Evolutionary conservation across 2,329 filamentous ascomycete species (phyloP).

Genomic region (Trichoderma sp.): DNA sequence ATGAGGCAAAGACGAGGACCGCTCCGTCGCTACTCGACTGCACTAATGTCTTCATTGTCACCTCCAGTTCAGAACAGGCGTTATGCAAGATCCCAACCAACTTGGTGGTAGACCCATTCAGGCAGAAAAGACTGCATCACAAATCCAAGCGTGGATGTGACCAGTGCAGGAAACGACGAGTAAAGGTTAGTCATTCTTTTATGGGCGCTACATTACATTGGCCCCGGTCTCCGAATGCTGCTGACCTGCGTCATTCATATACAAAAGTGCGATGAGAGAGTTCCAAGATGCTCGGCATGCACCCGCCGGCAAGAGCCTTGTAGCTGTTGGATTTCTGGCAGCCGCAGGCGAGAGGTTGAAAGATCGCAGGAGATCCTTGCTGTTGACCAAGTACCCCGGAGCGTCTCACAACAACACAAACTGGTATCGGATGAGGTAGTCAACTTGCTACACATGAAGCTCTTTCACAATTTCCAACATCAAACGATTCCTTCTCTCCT

Average conservation of each 20-base stretch:
- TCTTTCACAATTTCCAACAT: not conserved
- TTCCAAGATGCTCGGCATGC: not conserved
- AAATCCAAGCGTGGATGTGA: not conserved
- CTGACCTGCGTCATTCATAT: not conserved
- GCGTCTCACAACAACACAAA: not conserved
- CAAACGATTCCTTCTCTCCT: not conserved
- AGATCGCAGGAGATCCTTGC: not conserved
- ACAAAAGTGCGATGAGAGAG: not conserved
- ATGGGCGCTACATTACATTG: not conserved
- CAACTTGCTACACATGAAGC: not conserved
- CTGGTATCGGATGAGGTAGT: not conserved
- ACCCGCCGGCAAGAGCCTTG: not conserved
- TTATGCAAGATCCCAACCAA: not conserved
- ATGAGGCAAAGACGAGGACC: not conserved
- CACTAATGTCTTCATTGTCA: not conserved
- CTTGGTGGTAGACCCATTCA: not conserved
- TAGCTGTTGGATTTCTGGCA: not conserved
- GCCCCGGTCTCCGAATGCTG: not conserved
- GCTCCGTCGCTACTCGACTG: not conserved
- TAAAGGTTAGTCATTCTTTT: not conserved
- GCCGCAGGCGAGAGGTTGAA: not conserved
- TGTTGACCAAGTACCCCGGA: not conserved
- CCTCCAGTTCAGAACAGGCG: not conserved
- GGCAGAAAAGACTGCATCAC: not conserved
- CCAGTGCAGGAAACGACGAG: not conserved